Conservation (phyloP, 768 basidiomycete genomes). For the Pleurotus tuber-regium region DNA sequence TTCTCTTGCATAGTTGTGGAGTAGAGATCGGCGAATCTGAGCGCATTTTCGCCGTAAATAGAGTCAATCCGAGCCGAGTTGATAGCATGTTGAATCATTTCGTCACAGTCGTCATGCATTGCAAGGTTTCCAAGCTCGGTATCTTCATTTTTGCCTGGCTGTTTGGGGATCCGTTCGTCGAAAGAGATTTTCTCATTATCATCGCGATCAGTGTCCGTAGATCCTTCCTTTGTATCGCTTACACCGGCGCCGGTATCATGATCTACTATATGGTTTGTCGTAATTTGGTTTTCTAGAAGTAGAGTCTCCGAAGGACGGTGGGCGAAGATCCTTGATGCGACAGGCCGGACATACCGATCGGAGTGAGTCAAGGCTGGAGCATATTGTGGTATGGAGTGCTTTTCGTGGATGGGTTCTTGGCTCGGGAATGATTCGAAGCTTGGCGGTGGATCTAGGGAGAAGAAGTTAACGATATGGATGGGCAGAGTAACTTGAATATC, state of each 20-base stretch:
- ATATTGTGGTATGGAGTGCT: not conserved
- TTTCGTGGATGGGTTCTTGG: not conserved
- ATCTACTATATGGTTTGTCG: not conserved
- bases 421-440: constrained; percentile 20
- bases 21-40: constrained; percentile 40
- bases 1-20: constrained; percentile 27
- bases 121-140: constrained; percentile 19
- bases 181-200: not conserved
- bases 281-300: not conserved
- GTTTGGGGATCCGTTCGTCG: not conserved
- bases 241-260: not conserved
- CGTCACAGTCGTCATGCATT: constrained; percentile 32
- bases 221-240: not conserved
- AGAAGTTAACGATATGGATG: constrained; percentile 74
- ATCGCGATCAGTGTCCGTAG: not conserved
- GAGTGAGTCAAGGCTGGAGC: not conserved
- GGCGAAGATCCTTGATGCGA: constrained; percentile 1
- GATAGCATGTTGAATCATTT: constrained; percentile 32
- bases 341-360: not conserved
- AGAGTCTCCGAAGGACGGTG: not conserved
- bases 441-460: constrained; percentile 83
- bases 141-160: not conserved
- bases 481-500: constrained; percentile 74
- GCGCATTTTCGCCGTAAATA: constrained; percentile 22
- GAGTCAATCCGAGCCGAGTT: constrained; percentile 25